A percentile compares a stretch with the other conserved stretches of the same genome.
Evolutionary conservation across 2,329 filamentous ascomycete species (phyloP).

Genomic region (Talaromyces sp.): DNA sequence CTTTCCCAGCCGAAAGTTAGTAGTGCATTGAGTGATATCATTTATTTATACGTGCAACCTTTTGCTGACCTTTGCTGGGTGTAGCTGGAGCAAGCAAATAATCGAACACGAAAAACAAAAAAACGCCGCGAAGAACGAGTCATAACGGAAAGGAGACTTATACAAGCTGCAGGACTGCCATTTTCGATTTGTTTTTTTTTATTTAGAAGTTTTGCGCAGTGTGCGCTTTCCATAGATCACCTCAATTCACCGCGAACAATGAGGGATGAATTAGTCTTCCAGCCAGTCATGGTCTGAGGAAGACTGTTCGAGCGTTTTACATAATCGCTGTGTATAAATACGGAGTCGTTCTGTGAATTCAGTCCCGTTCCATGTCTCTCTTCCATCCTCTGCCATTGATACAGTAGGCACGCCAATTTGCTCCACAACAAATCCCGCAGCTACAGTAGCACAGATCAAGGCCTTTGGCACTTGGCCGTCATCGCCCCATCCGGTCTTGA

Average conservation of each 20-base stretch:
- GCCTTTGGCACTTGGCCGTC: slow-evolving; percentile 55
- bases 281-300: slow-evolving; percentile 27
- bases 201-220: slow-evolving; percentile 18
- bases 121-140: slow-evolving; percentile 41
- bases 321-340: slow-evolving; percentile 40
- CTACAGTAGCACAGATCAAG: slow-evolving; percentile 71
- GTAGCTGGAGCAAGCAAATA: slow-evolving; percentile 68
- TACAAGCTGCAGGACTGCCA: slow-evolving; percentile 9
- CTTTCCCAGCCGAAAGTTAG: slow-evolving; percentile 80
- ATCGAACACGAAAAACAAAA: slow-evolving; percentile 58
- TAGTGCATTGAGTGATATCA: slow-evolving; percentile 35
- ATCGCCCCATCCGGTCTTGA: slow-evolving; percentile 44
- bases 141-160: slow-evolving; percentile 23
- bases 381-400: slow-evolving; percentile 24
- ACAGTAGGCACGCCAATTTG: slow-evolving; percentile 74
- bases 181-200: slow-evolving; percentile 24
- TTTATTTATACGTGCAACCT: slow-evolving; percentile 4
- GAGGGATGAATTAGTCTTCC: slow-evolving; percentile 26
- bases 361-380: slow-evolving; percentile 43
- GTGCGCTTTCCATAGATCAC: slow-evolving; percentile 36
- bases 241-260: slow-evolving; percentile 28
- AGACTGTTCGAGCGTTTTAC: slow-evolving; percentile 35
- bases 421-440: slow-evolving; percentile 90
- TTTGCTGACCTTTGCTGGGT: slow-evolving; percentile 12
- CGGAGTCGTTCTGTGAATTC: slow-evolving; percentile 41